phyloP scores from a whole-genome alignment of 257 asterid species.

The Solanum etuberosum region DNA sequence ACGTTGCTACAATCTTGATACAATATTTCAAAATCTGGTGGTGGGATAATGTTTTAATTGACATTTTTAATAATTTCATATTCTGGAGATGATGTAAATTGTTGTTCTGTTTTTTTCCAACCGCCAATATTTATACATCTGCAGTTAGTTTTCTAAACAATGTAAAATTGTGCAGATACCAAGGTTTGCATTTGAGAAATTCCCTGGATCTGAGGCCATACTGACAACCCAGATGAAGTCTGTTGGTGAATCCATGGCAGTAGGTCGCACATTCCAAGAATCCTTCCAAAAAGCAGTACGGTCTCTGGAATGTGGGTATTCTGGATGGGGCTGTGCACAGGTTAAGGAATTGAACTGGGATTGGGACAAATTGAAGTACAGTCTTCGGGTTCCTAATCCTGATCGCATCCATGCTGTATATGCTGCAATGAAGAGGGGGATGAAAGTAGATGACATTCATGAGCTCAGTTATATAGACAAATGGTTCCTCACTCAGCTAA shows the following conservation, averaged over 20 bases:
- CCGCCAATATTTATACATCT: neutral
- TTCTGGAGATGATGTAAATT: neutral
- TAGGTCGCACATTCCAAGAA: constrained; percentile 95
- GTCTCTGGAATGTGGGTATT: constrained; percentile 71
- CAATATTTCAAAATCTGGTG: neutral
- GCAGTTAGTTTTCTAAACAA: neutral
- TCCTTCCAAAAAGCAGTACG: constrained; percentile 94
- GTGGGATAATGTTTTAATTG: neutral
- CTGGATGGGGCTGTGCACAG: constrained; percentile 92
- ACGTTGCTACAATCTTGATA: neutral
- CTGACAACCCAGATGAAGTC: constrained; percentile 98
- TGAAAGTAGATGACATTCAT: constrained; percentile 81
- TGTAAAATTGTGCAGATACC: constrained; percentile 52
- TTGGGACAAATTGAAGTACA: constrained; percentile 68
- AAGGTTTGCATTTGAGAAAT: constrained; percentile 91
- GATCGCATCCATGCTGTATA: constrained; percentile 87
- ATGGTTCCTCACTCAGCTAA: constrained; percentile 88
- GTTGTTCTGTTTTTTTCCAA: neutral
- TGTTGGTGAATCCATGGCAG: constrained; percentile 98
- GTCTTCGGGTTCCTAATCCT: constrained; percentile 79
- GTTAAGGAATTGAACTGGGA: constrained; percentile 88
- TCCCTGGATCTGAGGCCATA: constrained; percentile 96
- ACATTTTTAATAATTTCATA: neutral
- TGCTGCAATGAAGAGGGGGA: constrained; percentile 92
- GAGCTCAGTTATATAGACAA: constrained; percentile 73